A percentile compares a stretch with the other conserved stretches of the same genome.
Evolutionary conservation across 2,329 filamentous ascomycete species (phyloP).

Genomic region (Paraphoma chrysanthemicola): DNA sequence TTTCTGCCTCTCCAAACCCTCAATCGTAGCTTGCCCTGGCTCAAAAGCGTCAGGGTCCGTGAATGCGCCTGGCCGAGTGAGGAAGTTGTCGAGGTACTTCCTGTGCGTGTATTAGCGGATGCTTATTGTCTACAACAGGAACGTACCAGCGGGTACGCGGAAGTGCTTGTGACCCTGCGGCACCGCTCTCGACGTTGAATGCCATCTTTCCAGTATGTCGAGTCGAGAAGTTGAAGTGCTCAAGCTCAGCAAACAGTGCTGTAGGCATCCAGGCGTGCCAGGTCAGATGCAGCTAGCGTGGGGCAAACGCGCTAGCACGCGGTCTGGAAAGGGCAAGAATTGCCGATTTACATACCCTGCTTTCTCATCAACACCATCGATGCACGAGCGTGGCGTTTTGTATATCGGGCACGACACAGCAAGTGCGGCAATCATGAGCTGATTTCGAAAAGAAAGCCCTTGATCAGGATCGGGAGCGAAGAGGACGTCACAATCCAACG

Average conservation of each 20-base stretch:
- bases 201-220: constrained; percentile 28
- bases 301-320: constrained; percentile 32
- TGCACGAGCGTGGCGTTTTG: not conserved
- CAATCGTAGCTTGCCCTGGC: constrained; percentile 60
- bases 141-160: constrained; percentile 55
- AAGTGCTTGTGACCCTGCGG: constrained; percentile 16
- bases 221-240: constrained; percentile 10
- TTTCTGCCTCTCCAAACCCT: constrained; percentile 45
- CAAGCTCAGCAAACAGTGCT: constrained; percentile 20
- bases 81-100: constrained; percentile 83
- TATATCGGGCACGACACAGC: too few species aligned
- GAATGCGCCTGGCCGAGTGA: constrained; percentile 79
- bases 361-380: constrained; percentile 4
- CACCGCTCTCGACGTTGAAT: constrained; percentile 15
- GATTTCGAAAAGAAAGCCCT: too few species aligned
- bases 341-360: constrained; percentile 22
- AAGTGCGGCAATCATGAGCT: not conserved
- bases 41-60: constrained; percentile 66
- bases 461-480: too few species aligned
- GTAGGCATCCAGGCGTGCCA: constrained; percentile 27
- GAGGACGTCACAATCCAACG: too few species aligned
- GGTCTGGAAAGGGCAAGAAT: constrained; percentile 23
- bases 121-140: not conserved
- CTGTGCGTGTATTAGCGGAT: constrained; percentile 54
- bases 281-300: constrained; percentile 19